Conservation (phyloP, 495 filamentous ascomycete species). For the Aspergillus diversus region DNA sequence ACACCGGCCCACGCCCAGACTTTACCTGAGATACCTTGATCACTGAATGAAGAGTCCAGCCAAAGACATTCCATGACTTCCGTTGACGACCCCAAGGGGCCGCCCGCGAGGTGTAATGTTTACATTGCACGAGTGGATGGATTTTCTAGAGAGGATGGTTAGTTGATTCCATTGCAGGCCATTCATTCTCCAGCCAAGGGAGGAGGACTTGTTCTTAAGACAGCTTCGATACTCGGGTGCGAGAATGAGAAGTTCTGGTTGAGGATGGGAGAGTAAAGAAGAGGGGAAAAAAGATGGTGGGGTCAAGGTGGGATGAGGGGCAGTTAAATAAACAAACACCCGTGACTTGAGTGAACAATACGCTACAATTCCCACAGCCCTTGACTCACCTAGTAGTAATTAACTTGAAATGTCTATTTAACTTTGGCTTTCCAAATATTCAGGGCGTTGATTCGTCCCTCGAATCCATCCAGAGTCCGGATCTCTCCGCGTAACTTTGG, state of each 20-base stretch:
- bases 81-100: conserved; percentile 25
- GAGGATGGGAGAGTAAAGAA: conserved; percentile 10
- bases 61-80: conserved; percentile 49
- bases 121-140: conserved; percentile 25
- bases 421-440: neutral
- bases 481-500: conserved; percentile 12
- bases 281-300: conserved; percentile 15
- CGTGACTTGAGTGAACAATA: conserved; percentile 5
- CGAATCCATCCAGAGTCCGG: conserved; percentile 7
- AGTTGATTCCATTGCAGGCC: conserved; percentile 15
- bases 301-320: conserved; percentile 17
- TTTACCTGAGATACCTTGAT: conserved; percentile 70
- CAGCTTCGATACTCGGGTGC: neutral
- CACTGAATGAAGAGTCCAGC: conserved; percentile 42
- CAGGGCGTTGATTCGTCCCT: neutral
- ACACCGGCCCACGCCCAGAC: conserved; percentile 70
- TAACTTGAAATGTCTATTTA: neutral
- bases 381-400: conserved; percentile 1
- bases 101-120: conserved; percentile 16
- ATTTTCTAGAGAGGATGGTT: conserved; percentile 19
- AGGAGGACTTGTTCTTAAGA: conserved; percentile 24
- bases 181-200: conserved; percentile 4
- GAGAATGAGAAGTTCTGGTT: conserved; percentile 2
- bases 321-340: conserved; percentile 4
- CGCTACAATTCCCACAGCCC: neutral